phyloP scores from a whole-genome alignment of 192 early-diverging fungal genomes.

The Rhizophlyctis rosea region DNA sequence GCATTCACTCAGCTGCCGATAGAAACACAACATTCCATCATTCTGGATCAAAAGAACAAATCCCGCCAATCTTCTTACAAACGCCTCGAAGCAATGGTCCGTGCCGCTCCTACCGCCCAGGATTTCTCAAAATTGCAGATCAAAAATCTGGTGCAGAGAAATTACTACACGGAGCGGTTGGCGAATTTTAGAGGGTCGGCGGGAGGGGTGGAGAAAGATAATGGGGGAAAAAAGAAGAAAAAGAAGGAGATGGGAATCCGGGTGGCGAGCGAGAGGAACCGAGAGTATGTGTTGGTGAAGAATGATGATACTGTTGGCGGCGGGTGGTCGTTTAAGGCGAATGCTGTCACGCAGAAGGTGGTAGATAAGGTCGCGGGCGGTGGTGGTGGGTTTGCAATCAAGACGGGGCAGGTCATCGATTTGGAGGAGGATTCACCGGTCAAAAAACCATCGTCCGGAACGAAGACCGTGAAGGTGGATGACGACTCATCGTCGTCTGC shows the following conservation, averaged over 20 bases:
- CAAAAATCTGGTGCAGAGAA: conserved; percentile 74
- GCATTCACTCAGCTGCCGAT: conserved; percentile 64
- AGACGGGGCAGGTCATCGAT: neutral
- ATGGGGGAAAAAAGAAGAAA: neutral
- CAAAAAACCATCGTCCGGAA: neutral
- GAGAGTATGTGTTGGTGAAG: conserved; percentile 82
- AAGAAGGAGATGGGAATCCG: conserved; percentile 35
- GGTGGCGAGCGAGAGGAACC: conserved; percentile 77
- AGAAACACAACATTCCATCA: conserved; percentile 89
- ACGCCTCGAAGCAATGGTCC: conserved; percentile 69
- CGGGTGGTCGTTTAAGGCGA: conserved; percentile 45
- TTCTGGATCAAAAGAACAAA: conserved; percentile 79
- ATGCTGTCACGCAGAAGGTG: neutral
- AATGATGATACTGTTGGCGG: conserved; percentile 69
- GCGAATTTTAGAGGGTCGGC: conserved; percentile 46
- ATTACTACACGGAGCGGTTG: conserved; percentile 78
- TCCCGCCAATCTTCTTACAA: conserved; percentile 75
- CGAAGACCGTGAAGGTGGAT: neutral
- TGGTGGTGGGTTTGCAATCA: neutral
- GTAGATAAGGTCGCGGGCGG: neutral
- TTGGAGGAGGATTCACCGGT: neutral
- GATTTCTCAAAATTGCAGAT: conserved; percentile 95
- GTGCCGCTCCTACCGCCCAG: conserved; percentile 63
- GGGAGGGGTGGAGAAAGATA: conserved; percentile 12
- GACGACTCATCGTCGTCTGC: too few species aligned